Conservation (phyloP, 2,329 filamentous ascomycete species). For the Bretziella fagacearum region DNA sequence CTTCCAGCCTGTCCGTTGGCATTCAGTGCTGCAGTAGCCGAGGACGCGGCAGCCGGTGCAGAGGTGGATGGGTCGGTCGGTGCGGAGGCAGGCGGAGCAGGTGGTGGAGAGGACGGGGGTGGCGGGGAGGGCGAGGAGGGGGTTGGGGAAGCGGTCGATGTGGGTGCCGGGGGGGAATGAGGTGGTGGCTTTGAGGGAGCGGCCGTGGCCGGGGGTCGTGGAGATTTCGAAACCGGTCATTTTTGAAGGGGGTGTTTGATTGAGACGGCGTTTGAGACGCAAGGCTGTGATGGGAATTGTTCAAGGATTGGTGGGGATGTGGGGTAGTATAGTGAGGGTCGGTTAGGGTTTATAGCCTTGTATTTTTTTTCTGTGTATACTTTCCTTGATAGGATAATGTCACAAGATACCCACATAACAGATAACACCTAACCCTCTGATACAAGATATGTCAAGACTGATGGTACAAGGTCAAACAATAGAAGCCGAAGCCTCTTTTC, state of each 20-base stretch:
- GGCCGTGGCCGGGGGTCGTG: conserved; percentile 20
- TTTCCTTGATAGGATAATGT: too few species aligned
- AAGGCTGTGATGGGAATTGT: too few species aligned
- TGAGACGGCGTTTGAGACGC: not conserved
- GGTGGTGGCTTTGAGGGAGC: conserved; percentile 28
- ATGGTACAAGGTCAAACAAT: too few species aligned
- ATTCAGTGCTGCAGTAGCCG: conserved; percentile 36
- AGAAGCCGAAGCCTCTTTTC: too few species aligned
- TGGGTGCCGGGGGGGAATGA: conserved; percentile 28
- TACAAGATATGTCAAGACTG: too few species aligned
- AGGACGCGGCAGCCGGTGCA: conserved; percentile 38
- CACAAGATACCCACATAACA: too few species aligned
- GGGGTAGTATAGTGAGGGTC: too few species aligned
- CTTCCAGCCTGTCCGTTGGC: conserved; percentile 39
- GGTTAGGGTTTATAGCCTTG: too few species aligned
- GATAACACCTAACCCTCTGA: too few species aligned
- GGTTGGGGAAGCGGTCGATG: conserved; percentile 29
- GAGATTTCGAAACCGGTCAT: conserved; percentile 10
- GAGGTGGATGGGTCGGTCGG: conserved; percentile 19
- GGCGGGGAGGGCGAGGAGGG: conserved; percentile 32
- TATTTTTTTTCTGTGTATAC: too few species aligned
- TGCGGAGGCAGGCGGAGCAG: conserved; percentile 34
- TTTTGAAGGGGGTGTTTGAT: not conserved
- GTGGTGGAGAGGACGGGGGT: conserved; percentile 25
- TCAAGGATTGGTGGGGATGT: too few species aligned